Evolutionary conservation across 2,329 filamentous ascomycete genomes (phyloP).

Genomic region (Aspergillus sp.): DNA sequence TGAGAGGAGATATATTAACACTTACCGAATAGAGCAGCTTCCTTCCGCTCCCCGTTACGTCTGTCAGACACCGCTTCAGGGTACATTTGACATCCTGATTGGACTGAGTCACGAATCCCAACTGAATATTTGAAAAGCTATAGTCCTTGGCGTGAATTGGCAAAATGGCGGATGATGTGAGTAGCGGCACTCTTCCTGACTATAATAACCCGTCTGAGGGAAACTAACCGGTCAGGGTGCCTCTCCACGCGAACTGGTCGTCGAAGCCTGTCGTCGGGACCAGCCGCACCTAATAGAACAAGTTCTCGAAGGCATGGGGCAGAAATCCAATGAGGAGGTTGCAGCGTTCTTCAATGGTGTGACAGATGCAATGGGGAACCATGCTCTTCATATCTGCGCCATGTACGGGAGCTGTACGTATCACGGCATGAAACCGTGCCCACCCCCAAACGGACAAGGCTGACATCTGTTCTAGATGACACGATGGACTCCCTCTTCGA

Average conservation of each 20-base stretch:
- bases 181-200: slow-evolving; percentile 1
- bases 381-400: slow-evolving; percentile 84
- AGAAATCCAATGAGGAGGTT: slow-evolving; percentile 54
- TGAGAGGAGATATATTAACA: not conserved
- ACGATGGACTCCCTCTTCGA: slow-evolving; percentile 42
- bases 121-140: too few species aligned
- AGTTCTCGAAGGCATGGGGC: slow-evolving; percentile 55
- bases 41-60: not conserved
- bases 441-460: not conserved
- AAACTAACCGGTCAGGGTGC: slow-evolving; percentile 56
- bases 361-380: slow-evolving; percentile 76
- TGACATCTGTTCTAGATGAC: slow-evolving; percentile 27
- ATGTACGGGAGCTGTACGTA: slow-evolving; percentile 72
- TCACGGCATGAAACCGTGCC: not conserved
- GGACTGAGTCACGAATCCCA: too few species aligned
- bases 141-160: not conserved
- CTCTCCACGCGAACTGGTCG: slow-evolving; percentile 71
- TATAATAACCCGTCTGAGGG: slow-evolving; percentile 2
- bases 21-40: not conserved
- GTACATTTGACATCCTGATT: slow-evolving; percentile 4
- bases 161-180: slow-evolving; percentile 39
- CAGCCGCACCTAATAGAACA: slow-evolving; percentile 78
- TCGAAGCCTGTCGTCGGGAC: slow-evolving; percentile 89
- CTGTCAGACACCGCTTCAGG: not conserved
- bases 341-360: slow-evolving; percentile 76